Evolutionary conservation across 169 alveolate species (phyloP).

Genomic region (Plasmodium reichenowi): DNA sequence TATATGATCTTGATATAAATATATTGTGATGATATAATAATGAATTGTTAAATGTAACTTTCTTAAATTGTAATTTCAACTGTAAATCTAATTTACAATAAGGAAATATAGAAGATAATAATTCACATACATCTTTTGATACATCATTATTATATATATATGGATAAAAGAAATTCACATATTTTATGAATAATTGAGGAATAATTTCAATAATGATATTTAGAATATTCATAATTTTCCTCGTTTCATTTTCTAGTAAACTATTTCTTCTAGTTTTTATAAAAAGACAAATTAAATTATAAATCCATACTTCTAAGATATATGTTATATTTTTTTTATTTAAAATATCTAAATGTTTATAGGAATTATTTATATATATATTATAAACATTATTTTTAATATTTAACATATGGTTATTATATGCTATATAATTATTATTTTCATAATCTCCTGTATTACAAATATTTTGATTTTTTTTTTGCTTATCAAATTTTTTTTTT

Average conservation of each 20-base stretch:
- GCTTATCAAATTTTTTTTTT: not conserved
- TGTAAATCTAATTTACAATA: conserved; percentile 48
- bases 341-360: conserved; percentile 47
- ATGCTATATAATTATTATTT: not conserved
- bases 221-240: conserved; percentile 64
- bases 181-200: conserved; percentile 52
- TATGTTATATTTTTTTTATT: conserved; percentile 30
- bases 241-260: conserved; percentile 56
- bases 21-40: conserved; percentile 45
- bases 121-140: conserved; percentile 71
- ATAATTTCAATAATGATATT: conserved; percentile 63
- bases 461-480: not conserved
- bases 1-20: conserved; percentile 59
- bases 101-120: conserved; percentile 61
- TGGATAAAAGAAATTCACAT: conserved; percentile 53
- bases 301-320: conserved; percentile 60
- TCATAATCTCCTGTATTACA: not conserved
- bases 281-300: conserved; percentile 43
- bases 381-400: conserved; percentile 58
- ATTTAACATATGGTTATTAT: conserved; percentile 5
- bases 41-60: conserved; percentile 33
- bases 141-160: conserved; percentile 69
- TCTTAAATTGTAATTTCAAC: conserved; percentile 58
- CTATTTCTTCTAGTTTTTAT: conserved; percentile 54
- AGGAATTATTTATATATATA: conserved; percentile 31